A percentile compares a stretch with the other conserved stretches of the same genome.
Evolutionary conservation across 2,329 filamentous ascomycete species (phyloP).

Genomic region (Fusarium siculi): DNA sequence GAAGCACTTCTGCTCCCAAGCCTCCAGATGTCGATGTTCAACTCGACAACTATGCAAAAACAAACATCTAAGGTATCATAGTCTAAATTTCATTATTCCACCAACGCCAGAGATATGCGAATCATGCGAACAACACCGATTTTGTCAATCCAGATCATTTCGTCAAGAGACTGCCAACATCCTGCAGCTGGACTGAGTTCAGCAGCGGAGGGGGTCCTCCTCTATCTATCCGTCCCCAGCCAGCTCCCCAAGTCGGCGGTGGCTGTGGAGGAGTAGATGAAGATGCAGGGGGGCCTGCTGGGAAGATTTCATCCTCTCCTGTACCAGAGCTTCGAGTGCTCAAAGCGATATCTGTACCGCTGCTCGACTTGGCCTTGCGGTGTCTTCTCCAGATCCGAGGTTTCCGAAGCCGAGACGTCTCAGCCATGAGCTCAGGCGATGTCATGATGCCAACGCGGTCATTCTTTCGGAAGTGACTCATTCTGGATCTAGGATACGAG

Average conservation of each 20-base stretch:
- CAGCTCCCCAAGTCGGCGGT: slow-evolving; percentile 46
- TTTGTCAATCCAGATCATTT: slow-evolving; percentile 23
- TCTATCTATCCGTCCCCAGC: slow-evolving; percentile 47
- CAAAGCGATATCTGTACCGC: slow-evolving; percentile 48
- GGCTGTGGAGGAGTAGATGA: slow-evolving; percentile 29
- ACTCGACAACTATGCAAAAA: slow-evolving; percentile 38
- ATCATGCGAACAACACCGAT: slow-evolving; percentile 12
- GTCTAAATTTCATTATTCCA: slow-evolving; percentile 42
- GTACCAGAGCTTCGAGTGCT: slow-evolving; percentile 46
- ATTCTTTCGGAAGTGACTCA: slow-evolving; percentile 44
- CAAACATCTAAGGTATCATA: slow-evolving; percentile 46
- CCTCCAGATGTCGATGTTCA: slow-evolving; percentile 19
- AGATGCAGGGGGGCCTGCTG: slow-evolving; percentile 25
- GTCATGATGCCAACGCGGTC: slow-evolving; percentile 56
- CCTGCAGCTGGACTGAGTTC: slow-evolving; percentile 47
- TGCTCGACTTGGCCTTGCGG: slow-evolving; percentile 43
- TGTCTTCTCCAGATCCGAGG: slow-evolving; percentile 46
- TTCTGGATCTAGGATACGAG: slow-evolving; percentile 53
- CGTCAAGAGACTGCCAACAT: slow-evolving; percentile 48
- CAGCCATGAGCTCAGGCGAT: slow-evolving; percentile 52
- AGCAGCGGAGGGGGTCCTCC: slow-evolving; percentile 44
- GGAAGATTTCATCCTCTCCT: slow-evolving; percentile 40
- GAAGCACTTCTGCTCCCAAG: slow-evolving; percentile 6
- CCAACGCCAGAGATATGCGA: slow-evolving; percentile 41
- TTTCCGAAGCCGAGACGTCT: slow-evolving; percentile 38